phyloP scores from a whole-genome alignment of 1,284 basidiomycete genomes.

The Ceratobasidium sp. region DNA sequence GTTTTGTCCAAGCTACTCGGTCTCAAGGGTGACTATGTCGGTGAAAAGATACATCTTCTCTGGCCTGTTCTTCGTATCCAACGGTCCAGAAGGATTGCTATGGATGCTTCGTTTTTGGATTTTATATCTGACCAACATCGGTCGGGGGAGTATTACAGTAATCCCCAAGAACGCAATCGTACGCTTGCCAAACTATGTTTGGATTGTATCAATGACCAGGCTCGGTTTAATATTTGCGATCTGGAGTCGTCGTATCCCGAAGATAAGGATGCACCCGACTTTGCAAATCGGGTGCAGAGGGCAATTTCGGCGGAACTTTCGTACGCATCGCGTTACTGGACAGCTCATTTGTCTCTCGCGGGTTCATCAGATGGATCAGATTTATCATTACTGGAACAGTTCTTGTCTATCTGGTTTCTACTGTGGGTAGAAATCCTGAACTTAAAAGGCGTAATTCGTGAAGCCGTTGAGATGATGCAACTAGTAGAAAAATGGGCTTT shows the following conservation, averaged over 20 bases:
- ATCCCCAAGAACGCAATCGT: not conserved
- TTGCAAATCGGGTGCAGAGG: not conserved
- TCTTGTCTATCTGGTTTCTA: not conserved
- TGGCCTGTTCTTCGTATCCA: not conserved
- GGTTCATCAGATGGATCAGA: not conserved
- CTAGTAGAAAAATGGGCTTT: not conserved
- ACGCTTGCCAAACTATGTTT: slow-evolving; percentile 10
- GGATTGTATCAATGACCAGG: not conserved
- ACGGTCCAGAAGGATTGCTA: not conserved
- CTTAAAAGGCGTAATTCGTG: not conserved
- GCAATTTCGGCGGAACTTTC: not conserved
- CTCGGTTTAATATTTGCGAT: slow-evolving; percentile 19
- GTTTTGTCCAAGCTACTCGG: not conserved
- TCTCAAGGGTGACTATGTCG: not conserved
- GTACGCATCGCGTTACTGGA: slow-evolving; percentile 13
- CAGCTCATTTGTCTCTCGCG: not conserved
- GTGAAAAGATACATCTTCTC: not conserved
- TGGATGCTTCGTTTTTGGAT: slow-evolving; percentile 30
- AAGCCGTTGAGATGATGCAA: not conserved
- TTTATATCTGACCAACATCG: slow-evolving; percentile 18
- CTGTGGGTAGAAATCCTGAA: slow-evolving; percentile 3
- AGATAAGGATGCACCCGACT: not conserved
- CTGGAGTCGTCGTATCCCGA: slow-evolving; percentile 2
- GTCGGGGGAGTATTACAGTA: slow-evolving; percentile 4
- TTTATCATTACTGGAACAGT: not conserved